Base-by-base conservation (phyloP, 1,284 basidiomycete genomes). In the Pterulicium gracile region DNA sequence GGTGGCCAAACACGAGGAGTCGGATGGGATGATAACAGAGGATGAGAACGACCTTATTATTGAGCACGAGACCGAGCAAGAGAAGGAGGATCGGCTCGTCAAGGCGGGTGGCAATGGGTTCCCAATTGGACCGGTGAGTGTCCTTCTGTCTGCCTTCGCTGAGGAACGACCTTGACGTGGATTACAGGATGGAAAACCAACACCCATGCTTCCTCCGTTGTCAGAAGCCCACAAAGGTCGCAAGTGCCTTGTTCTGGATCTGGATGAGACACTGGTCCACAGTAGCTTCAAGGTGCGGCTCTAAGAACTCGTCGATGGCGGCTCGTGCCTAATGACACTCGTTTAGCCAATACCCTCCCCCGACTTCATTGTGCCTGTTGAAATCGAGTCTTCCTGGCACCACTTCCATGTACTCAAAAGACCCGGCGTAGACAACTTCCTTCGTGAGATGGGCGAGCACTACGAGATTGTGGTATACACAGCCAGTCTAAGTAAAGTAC, bases 371-470 rank as follows among this genome's bases (percentile, higher is more conserved):
- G 95, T 98, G 0, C 96, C 96, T 1, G 95, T 98, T 42, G 96
- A 98, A 66, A 99, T 99, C 53, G 96, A 99, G 61, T 93, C 90
- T 52, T 84, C 95, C 56, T 90, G 88, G 72, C 95, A 99, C 64
- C 98, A 98, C 58, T 92, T 98, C 51, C 98, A 98, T 65, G 96
- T 98, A 35, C 92, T 99, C 65, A 99, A 99, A 67, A 83, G 95
- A 42, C 95, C 95, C 2, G 95, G 95, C 4, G 96, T 99, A 21
- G 95, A 99, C 67, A 85, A 84, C 59, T 99, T 98, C 65, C 69
- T 99, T 66, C 88, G 88, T 64, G 84, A 80, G 63, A 98, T 98
- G 96, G 95, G 96, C 35, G 88, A 96, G 64, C 81, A 98, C 45
- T 99, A 96, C 64, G 95, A 99, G 65, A 77, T 99, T 48, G 96